Evolutionary conservation across 306 rosid species (phyloP).

Genomic region (Pyrus pyrifolia): DNA sequence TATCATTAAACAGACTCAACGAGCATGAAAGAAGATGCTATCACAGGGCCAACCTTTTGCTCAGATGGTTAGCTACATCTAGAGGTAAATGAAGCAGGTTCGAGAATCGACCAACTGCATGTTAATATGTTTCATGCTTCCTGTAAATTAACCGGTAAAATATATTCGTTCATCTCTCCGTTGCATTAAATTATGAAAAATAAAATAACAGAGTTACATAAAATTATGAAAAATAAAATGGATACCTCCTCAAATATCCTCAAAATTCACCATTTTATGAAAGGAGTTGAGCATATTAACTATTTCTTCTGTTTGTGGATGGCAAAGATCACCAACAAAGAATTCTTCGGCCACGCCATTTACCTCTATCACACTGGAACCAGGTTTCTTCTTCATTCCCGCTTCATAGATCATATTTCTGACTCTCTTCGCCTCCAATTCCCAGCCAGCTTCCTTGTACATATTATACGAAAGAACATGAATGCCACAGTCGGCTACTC

Average conservation of each 20-base stretch:
- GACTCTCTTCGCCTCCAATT: conserved; percentile 61
- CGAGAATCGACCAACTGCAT: neutral
- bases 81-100: neutral
- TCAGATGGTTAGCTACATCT: neutral
- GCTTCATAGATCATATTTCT: conserved; percentile 40
- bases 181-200: neutral
- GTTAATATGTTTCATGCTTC: too few relatives aligned
- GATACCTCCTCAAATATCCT: neutral
- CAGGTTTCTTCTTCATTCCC: conserved; percentile 66
- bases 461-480: conserved; percentile 69
- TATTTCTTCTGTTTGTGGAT: conserved; percentile 56
- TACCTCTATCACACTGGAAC: conserved; percentile 77
- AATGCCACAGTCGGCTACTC: conserved; percentile 53
- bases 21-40: neutral
- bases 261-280: conserved; percentile 9
- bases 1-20: neutral
- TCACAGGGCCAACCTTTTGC: neutral
- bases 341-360: conserved; percentile 67
- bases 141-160: too few relatives aligned
- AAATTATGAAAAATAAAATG: neutral
- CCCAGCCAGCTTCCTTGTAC: conserved; percentile 69
- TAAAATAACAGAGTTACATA: too few relatives aligned
- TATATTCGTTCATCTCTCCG: too few relatives aligned
- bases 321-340: conserved; percentile 66
- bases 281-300: conserved; percentile 49